Base-by-base conservation (phyloP, 495 filamentous ascomycete genomes). In the Hypoxylon trugodes region DNA sequence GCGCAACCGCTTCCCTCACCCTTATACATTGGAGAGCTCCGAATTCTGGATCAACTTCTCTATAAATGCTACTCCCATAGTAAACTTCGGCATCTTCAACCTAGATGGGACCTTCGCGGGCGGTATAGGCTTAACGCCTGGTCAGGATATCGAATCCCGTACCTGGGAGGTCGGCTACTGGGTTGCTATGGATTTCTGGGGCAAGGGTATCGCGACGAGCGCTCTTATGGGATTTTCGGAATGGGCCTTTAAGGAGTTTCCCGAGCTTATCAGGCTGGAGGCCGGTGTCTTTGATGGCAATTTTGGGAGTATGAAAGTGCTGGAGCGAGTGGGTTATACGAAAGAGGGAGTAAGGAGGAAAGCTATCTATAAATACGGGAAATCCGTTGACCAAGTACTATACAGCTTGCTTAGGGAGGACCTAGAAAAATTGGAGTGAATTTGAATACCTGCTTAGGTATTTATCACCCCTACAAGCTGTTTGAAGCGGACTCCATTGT, bases 151-250 rank as follows among this genome's bases (percentile, higher is more conserved):
- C 54, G 69, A 79, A 37, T 67, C 56, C 53, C 60, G 64, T 16
- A 74, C 65, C 16, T 62, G 70, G 38, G 73, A 77, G 65, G 4
- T 81, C 4, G 78, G 77, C 5, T 81, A 79, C 66, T 79, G 71
- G 69, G 24, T 74, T 6, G 70, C 56, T n/a, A 67, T 56, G 56
- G 48, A 65, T 2, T 57, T 61, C 37, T 78, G 77, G 78, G 78
- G 79, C 0, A 66, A 59, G 12, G 76, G 79, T 0, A 61, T 77
- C 33, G 72, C 72, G 43, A 74, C 68, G 24, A 64, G 42, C 12
- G 65, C 65, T n/a, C 28, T 57, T 28, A 38, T 30, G 7, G 55
- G 18, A 0, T 64, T 68, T n/a, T 55, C 54, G 0, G 30, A 9
- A 7, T 81, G 77, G 76, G 66, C 64, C 15, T 79, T 81, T 41